Conservation (phyloP, 768 basidiomycete species). For the Tephrocybe sp. region DNA sequence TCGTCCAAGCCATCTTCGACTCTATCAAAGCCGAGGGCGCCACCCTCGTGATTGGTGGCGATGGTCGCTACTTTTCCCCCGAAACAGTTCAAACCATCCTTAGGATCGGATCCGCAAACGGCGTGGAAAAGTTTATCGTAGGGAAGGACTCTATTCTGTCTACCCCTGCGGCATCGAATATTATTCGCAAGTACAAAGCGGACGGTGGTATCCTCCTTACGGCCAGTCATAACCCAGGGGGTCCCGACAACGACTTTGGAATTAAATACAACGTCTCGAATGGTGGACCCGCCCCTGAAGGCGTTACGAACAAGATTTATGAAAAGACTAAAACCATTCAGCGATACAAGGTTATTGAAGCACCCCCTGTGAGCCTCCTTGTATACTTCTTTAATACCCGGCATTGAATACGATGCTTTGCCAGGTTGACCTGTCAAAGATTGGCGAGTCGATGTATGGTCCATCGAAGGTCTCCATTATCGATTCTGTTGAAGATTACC, state of each 20-base stretch:
- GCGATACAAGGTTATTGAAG: slow-evolving; percentile 82
- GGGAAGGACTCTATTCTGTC: slow-evolving; percentile 92
- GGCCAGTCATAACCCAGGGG: slow-evolving; percentile 97
- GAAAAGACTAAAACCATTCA: slow-evolving; percentile 86
- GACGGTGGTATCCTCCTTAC: slow-evolving; percentile 96
- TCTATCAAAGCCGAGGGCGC: slow-evolving; percentile 78
- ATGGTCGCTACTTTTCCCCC: slow-evolving; percentile 89
- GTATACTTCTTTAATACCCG: background rate
- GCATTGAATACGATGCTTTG: background rate
- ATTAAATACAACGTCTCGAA: slow-evolving; percentile 99
- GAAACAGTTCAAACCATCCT: slow-evolving; percentile 90
- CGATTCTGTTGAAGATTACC: slow-evolving; percentile 91
- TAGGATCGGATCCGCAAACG: slow-evolving; percentile 92
- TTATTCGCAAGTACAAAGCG: slow-evolving; percentile 95
- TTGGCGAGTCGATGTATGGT: slow-evolving; percentile 78
- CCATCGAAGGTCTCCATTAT: slow-evolving; percentile 86
- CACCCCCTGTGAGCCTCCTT: slow-evolving; percentile 59
- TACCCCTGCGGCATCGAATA: slow-evolving; percentile 94
- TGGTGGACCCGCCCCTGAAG: slow-evolving; percentile 96
- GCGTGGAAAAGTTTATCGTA: slow-evolving; percentile 87
- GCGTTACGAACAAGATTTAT: slow-evolving; percentile 93
- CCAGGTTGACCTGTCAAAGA: slow-evolving; percentile 81
- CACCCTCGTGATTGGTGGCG: slow-evolving; percentile 94
- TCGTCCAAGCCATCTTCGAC: slow-evolving; percentile 90
- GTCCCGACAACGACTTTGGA: slow-evolving; percentile 97